Conservation (phyloP, 75 land plant species). For the Chamaecyparis obtusa region DNA sequence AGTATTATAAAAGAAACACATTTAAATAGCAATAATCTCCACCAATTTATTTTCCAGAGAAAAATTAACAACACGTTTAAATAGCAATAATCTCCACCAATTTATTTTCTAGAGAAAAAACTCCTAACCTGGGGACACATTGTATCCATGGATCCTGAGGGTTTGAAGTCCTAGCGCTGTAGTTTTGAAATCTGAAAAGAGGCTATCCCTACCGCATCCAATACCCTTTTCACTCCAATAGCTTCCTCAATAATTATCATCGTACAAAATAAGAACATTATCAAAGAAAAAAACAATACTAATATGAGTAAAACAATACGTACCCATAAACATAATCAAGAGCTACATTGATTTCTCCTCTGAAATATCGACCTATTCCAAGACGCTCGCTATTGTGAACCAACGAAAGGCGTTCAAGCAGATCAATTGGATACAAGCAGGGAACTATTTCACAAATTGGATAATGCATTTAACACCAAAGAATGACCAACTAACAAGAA, state of each 20-base stretch:
- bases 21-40: too few species aligned
- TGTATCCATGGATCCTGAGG: neutral
- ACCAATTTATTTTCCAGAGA: too few species aligned
- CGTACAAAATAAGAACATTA: neutral
- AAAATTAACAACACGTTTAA: too few species aligned
- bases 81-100: too few species aligned
- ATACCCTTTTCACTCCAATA: neutral
- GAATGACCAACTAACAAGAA: too few species aligned
- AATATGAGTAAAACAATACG: neutral
- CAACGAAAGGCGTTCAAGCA: neutral
- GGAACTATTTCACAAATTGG: neutral
- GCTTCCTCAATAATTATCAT: neutral
- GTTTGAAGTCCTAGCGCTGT: neutral
- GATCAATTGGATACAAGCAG: neutral
- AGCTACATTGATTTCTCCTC: neutral
- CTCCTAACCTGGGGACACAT: constrained; percentile 5
- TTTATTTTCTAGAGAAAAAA: too few species aligned
- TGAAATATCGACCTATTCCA: neutral
- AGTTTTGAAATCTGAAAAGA: neutral
- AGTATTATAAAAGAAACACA: too few species aligned
- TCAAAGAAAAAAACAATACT: too few species aligned
- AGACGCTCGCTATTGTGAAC: neutral
- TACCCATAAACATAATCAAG: neutral
- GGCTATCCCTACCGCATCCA: neutral
- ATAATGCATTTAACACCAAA: too few species aligned